A percentile compares a stretch with the other conserved stretches of the same genome.
Evolutionary conservation across 352 stramenopile genomes (phyloP).

Genomic region (Phytophthora sojae): DNA sequence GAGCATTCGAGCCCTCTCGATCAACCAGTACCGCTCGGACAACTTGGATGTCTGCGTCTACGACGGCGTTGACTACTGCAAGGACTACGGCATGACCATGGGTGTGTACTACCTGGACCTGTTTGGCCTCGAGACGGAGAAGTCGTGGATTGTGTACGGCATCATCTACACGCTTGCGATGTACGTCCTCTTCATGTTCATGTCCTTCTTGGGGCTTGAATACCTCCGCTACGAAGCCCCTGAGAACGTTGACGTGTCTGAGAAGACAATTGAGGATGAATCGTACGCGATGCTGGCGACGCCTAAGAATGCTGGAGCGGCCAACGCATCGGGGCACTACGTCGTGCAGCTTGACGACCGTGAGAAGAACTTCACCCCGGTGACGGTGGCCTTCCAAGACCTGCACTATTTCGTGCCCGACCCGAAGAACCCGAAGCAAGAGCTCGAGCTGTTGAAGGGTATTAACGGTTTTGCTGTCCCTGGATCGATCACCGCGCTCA

Average conservation of each 20-base stretch:
- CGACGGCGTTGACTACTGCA: slow-evolving; percentile 43
- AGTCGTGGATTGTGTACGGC: slow-evolving; percentile 46
- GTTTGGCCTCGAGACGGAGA: slow-evolving; percentile 55
- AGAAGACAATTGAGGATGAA: slow-evolving; percentile 16
- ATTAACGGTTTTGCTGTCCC: slow-evolving; percentile 12
- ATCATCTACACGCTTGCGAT: slow-evolving; percentile 44
- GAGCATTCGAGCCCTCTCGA: slow-evolving; percentile 44
- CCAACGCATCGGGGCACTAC: not conserved
- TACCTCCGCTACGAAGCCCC: slow-evolving; percentile 32
- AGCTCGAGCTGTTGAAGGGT: slow-evolving; percentile 10
- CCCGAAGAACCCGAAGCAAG: slow-evolving; percentile 12
- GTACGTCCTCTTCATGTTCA: slow-evolving; percentile 46
- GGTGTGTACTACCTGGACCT: slow-evolving; percentile 44
- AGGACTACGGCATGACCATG: slow-evolving; percentile 29
- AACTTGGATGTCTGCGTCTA: slow-evolving; percentile 42
- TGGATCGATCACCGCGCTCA: not conserved
- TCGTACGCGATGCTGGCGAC: slow-evolving; percentile 25
- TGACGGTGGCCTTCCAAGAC: slow-evolving; percentile 23
- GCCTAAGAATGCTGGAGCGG: slow-evolving; percentile 11
- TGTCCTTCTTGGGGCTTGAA: slow-evolving; percentile 41
- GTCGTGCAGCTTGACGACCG: not conserved
- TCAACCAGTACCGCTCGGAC: slow-evolving; percentile 54
- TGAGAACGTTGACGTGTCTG: slow-evolving; percentile 38
- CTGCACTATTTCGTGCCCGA: slow-evolving; percentile 18
- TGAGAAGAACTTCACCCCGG: slow-evolving; percentile 25